Evolutionary conservation across 768 basidiomycete genomes (phyloP).

Genomic region (Lactarius pseudohatsudake): DNA sequence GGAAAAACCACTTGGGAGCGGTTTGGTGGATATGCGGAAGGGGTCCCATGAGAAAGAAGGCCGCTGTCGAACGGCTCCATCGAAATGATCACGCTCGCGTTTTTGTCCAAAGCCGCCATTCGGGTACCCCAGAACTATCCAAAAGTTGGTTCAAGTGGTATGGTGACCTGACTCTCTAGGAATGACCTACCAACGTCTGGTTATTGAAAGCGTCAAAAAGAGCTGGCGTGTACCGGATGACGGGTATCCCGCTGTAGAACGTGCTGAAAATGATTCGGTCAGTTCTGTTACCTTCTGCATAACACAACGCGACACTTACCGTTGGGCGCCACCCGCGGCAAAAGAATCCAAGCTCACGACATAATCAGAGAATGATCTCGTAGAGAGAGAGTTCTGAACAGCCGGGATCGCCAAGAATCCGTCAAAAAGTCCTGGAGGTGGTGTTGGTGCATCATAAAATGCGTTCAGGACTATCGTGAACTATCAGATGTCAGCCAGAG

Average conservation of each 20-base stretch:
- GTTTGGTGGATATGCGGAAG: constrained; percentile 23
- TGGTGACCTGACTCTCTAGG: neutral
- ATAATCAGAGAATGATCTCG: constrained; percentile 2
- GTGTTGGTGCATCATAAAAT: constrained; percentile 30
- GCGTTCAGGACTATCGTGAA: neutral
- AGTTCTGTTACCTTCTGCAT: neutral
- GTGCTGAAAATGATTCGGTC: neutral
- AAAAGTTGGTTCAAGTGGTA: neutral
- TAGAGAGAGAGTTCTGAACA: neutral
- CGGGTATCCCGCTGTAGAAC: neutral
- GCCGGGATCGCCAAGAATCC: constrained; percentile 27
- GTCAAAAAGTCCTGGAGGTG: constrained; percentile 26
- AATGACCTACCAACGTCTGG: neutral
- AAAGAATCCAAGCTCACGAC: neutral
- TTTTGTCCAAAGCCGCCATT: constrained; percentile 5
- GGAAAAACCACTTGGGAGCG: constrained; percentile 17
- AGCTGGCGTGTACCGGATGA: neutral
- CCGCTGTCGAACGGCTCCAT: constrained; percentile 7
- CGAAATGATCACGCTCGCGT: neutral
- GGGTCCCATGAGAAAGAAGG: constrained; percentile 17
- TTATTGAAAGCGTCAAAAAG: neutral
- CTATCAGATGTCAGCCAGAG: neutral
- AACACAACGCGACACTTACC: neutral
- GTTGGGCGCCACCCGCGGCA: neutral
- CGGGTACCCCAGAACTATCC: constrained; percentile 13